A percentile compares a stretch with the other conserved stretches of the same genome.
Conservation (phyloP, 2,329 filamentous ascomycete genomes). For the Phyllosticta paracitricarpa region DNA sequence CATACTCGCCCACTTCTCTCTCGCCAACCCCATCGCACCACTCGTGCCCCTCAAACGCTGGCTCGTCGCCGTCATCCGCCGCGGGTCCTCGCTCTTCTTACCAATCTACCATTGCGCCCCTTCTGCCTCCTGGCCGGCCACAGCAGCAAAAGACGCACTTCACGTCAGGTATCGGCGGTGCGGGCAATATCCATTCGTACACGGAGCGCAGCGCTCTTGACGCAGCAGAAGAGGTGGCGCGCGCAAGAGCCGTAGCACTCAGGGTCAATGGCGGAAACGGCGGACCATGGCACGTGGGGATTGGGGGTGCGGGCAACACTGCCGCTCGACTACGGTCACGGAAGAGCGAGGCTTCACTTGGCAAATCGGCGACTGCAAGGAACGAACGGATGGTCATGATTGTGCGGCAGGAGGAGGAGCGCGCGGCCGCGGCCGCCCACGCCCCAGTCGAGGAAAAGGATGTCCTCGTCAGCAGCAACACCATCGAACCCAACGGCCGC, state of each 20-base stretch:
- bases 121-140: background rate
- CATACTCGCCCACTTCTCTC: constrained; percentile 4
- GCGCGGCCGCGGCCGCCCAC: background rate
- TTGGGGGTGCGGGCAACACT: constrained; percentile 18
- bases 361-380: background rate
- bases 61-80: background rate
- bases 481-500: background rate
- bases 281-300: constrained; percentile 9
- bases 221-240: constrained; percentile 10
- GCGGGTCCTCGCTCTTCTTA: background rate
- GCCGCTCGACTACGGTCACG: background rate
- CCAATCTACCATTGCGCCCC: background rate
- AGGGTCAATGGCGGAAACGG: background rate
- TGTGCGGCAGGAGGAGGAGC: background rate
- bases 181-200: constrained; percentile 13
- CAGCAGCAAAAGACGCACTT: constrained; percentile 3
- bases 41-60: background rate
- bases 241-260: constrained; percentile 1
- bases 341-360: background rate
- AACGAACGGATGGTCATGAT: background rate
- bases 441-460: background rate
- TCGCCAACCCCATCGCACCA: background rate
- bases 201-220: background rate
- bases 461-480: background rate
- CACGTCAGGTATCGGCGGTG: constrained; percentile 15